Evolutionary conservation across 192 early-diverging fungal species (phyloP), one percentile per base, ranked within the genome.

Genomic region (Dissophora ornata): DNA sequence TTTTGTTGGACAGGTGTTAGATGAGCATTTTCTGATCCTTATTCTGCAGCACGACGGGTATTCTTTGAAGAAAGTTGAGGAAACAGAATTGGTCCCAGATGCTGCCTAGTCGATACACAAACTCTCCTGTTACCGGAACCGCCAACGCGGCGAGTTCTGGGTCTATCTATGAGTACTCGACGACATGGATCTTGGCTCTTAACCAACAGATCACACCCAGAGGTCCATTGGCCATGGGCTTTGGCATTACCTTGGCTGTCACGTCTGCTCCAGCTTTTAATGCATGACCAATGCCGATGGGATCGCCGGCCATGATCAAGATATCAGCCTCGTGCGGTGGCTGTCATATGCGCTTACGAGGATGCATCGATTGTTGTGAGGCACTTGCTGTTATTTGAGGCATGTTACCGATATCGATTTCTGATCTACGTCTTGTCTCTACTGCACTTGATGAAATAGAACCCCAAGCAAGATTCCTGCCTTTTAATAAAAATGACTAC

Each of bases 61-160:
- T 82, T 54, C 88, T 83, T 62, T 88, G 75, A 49, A 97, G 77
- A 81, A 97, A 96, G 45, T 84, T 90, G 26, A 88, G 84, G 28
- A 95, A 89, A 85, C 92, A 96, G 80, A 94, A 95, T 82, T 97
- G 96, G 88, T 96, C 96, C 79, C 90, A 93, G 81, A 96, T 94
- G 80, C 96, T 96, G 54, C 90, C 95, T 11, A 94, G 91, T 26
- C 90, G 87, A 81, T 91, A 95, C 0, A 86, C 83, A 53, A 96
- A 86, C 46, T 79, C 79, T 7, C 85, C 85, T 2, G 67, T 69
- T 45, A 79, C 82, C 18, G 81, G 40, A 26, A 90, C 83, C 30
- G 83, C 80, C 57, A 71, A 60, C 57, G 85, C 87, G n/a, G 94
- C 87, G 52, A 93, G 82, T 34, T 81, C 81, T 15, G 75, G 66